Percentiles rank a stretch among this genome's conserved stretches.
Conservation (phyloP, 371 early-diverging fungal species). For the Mortierella sp. region DNA sequence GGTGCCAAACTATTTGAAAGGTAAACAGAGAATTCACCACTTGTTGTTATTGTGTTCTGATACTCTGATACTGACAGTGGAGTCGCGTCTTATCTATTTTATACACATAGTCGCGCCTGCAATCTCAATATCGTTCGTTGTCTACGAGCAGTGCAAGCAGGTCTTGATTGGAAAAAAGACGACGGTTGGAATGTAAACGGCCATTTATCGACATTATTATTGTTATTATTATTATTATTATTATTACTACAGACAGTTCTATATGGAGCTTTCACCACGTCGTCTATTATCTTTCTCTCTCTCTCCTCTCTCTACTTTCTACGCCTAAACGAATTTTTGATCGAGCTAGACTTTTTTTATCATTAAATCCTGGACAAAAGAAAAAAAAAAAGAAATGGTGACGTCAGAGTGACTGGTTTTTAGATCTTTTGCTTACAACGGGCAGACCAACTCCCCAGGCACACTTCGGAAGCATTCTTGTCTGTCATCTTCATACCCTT, state of each 20-base stretch:
- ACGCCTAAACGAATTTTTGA: too few relatives aligned
- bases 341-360: too few relatives aligned
- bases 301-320: too few relatives aligned
- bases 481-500: neutral
- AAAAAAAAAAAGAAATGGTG: neutral
- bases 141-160: constrained; percentile 83
- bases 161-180: constrained; percentile 59
- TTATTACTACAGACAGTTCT: too few relatives aligned
- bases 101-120: constrained; percentile 79
- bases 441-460: neutral
- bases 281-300: too few relatives aligned
- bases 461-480: constrained; percentile 5
- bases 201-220: neutral
- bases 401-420: neutral
- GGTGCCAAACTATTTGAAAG: constrained; percentile 84
- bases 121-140: constrained; percentile 88
- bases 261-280: too few relatives aligned
- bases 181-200: constrained; percentile 49
- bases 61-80: neutral
- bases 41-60: too few relatives aligned
- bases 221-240: neutral
- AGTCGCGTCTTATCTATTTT: neutral
- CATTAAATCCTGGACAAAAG: neutral
- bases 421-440: neutral
- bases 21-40: constrained; percentile 17